Evolutionary conservation across 2,329 filamentous ascomycete genomes (phyloP).

Genomic region (Venturia nashicola): DNA sequence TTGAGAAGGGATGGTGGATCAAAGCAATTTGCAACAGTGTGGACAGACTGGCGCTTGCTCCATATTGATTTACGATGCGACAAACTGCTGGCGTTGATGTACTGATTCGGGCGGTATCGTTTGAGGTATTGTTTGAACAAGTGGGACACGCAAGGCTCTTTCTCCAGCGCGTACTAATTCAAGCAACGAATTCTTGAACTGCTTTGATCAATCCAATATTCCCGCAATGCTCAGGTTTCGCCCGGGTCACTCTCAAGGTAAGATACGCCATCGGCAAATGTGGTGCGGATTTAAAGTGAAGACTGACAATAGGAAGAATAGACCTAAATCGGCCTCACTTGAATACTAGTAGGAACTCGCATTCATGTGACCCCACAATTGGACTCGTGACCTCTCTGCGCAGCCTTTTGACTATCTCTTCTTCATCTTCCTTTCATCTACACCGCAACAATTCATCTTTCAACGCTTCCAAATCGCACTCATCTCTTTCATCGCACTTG

Average conservation of each 20-base stretch:
- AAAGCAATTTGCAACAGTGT: not conserved
- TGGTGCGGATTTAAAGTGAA: not conserved
- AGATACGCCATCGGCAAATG: not conserved
- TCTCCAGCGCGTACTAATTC: not conserved
- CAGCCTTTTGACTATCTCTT: not conserved
- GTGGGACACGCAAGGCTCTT: not conserved
- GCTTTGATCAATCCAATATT: not conserved
- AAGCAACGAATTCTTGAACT: not conserved
- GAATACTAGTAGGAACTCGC: not conserved
- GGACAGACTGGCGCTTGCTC: too few species aligned
- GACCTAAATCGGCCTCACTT: not conserved
- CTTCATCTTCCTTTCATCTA: not conserved
- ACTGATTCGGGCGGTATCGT: not conserved
- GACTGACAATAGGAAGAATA: not conserved
- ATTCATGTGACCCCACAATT: not conserved
- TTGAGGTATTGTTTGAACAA: not conserved
- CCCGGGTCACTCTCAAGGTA: not conserved
- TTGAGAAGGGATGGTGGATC: not conserved
- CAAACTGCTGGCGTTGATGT: not conserved
- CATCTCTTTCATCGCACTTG: not conserved
- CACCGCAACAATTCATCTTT: not conserved
- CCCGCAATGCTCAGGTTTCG: not conserved
- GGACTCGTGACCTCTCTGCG: not conserved
- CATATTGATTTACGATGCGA: too few species aligned
- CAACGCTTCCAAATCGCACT: not conserved